phyloP scores from a whole-genome alignment of 192 early-diverging fungal genomes.

The Chytriomyces sp. region DNA sequence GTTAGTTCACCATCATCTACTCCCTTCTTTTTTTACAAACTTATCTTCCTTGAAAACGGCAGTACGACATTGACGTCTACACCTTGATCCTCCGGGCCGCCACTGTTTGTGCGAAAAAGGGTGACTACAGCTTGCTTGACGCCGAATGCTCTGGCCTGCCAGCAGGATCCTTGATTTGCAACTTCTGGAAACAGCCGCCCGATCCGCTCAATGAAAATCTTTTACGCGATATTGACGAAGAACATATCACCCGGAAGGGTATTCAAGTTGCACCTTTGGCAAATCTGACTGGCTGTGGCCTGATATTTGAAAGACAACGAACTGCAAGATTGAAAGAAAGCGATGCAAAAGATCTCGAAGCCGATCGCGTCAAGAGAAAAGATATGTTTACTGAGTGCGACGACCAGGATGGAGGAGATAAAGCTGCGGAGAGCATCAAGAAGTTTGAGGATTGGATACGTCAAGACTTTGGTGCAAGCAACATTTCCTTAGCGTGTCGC shows the following conservation, averaged over 20 bases:
- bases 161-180: background rate
- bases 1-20: too few species aligned
- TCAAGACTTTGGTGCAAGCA: constrained; percentile 1
- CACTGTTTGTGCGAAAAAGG: background rate
- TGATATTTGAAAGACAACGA: constrained; percentile 9
- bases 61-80: background rate
- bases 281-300: constrained; percentile 13
- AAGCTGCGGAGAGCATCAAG: background rate
- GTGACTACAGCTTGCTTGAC: background rate
- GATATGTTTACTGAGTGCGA: background rate
- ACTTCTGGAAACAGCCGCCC: background rate
- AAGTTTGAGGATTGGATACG: constrained; percentile 2
- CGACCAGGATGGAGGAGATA: constrained; percentile 4
- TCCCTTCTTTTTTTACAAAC: too few species aligned
- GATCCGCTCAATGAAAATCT: background rate
- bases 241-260: too few species aligned
- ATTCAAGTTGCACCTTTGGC: constrained; percentile 16
- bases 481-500: constrained; percentile 8
- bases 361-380: background rate
- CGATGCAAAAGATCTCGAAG: background rate
- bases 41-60: too few species aligned
- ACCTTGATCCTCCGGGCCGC: background rate
- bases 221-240: too few species aligned
- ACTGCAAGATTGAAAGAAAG: background rate
- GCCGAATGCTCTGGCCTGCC: background rate